phyloP scores from a whole-genome alignment of 2,329 filamentous ascomycete species.

The Fusarium torulosum region DNA sequence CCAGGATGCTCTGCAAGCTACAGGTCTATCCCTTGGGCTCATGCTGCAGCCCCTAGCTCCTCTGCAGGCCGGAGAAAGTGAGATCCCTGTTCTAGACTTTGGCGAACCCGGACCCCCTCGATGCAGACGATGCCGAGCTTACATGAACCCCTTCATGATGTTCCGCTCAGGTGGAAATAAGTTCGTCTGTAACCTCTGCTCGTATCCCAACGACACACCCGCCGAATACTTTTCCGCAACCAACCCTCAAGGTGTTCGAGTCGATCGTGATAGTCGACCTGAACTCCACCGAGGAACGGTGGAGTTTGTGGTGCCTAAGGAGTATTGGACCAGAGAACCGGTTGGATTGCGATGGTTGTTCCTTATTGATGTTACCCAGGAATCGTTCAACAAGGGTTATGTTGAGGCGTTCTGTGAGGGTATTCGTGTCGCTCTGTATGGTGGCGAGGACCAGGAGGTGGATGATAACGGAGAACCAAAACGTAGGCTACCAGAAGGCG shows the following conservation, averaged over 20 bases:
- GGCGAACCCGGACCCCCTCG: conserved; percentile 90
- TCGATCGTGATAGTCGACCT: conserved; percentile 89
- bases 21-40: conserved; percentile 87
- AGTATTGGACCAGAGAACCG: conserved; percentile 97
- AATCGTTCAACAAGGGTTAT: conserved; percentile 91
- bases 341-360: conserved; percentile 91
- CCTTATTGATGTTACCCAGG: conserved; percentile 91
- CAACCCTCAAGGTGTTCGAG: conserved; percentile 85
- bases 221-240: conserved; percentile 94
- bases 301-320: conserved; percentile 96
- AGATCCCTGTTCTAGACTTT: conserved; percentile 94
- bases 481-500: conserved; percentile 77
- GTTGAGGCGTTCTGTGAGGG: conserved; percentile 91
- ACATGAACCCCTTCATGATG: conserved; percentile 99
- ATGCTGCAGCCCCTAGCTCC: conserved; percentile 89
- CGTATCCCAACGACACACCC: conserved; percentile 93
- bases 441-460: conserved; percentile 65
- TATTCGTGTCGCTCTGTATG: conserved; percentile 86
- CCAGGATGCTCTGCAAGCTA: conserved; percentile 81
- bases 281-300: conserved; percentile 93
- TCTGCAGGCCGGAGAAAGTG: conserved; percentile 84
- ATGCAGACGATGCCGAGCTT: conserved; percentile 91
- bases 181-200: conserved; percentile 98
- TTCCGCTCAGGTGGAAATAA: conserved; percentile 95
- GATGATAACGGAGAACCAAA: conserved; percentile 66